Base-by-base conservation (phyloP, 2,329 filamentous ascomycete species). In the Metarhizium robertsii region DNA sequence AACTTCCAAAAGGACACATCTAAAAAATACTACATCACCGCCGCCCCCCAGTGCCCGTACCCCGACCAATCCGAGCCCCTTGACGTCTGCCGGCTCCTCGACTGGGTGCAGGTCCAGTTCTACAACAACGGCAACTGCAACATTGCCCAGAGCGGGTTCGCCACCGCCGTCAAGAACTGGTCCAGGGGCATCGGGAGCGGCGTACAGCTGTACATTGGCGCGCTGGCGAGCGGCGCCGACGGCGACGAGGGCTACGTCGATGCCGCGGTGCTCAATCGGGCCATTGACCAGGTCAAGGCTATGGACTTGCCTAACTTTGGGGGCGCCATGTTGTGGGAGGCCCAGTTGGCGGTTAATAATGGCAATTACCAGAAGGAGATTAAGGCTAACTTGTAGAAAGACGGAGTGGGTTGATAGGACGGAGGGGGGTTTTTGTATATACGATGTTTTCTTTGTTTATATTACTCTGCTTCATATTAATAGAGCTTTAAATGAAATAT, bases 251-350 rank as follows among this genome's bases (percentile, higher is more conserved):
- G 83, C 1, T 86, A 85, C 64, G 61, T 76, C 16, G 61, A 69
- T 4, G 71, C 74, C 1, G 61, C 58, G n/a, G 63, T 71, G 6
- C 70, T 86, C 20, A 68, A 25, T 25, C 3, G 4, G 25, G 25
- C 25, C 25, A 25, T 25, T 3, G 25, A 25, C 25, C 25, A 25
- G 25, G 25, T 65, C 18, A 62, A 36, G 13, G 34, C 34, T 36
- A 8, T 36, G 7, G 8, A 36, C 2, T 8, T 36, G 7, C 67
- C 71, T 2, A 84, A 77, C 66, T 85, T 86, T 61, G 83, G 82
- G 6, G 84, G 84, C 30, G 75, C 84, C 14, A 86, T 86, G 83
- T 73, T 85, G 66, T 87, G 83, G 84, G 84, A 87, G 66, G 78
- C 73, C 29, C 81, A 84, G 68, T 73, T 78, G 3, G 80, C 77